phyloP scores from a whole-genome alignment of 306 rosid genomes.

The Begonia masoniana region DNA sequence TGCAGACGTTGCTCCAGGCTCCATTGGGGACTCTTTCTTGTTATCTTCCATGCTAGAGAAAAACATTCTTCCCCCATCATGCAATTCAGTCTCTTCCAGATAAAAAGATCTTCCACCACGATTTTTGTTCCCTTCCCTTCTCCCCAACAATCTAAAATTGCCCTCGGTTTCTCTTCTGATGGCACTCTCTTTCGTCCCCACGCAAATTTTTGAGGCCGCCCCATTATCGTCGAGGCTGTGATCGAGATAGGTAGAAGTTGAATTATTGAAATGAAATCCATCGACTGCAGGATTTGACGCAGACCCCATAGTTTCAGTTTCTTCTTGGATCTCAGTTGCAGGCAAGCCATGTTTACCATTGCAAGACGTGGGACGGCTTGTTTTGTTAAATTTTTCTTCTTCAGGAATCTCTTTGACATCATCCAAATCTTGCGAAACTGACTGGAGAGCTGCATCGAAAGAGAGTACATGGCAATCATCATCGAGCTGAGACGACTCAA shows the following conservation, averaged over 20 bases:
- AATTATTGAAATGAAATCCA: slow-evolving; percentile 30
- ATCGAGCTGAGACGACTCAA: slow-evolving; percentile 18
- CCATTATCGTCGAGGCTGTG: slow-evolving; percentile 37
- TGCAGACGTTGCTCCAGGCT: slow-evolving; percentile 51
- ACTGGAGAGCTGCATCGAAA: slow-evolving; percentile 74
- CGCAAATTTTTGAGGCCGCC: slow-evolving; percentile 29
- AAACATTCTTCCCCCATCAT: slow-evolving; percentile 60
- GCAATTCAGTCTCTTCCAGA: slow-evolving; percentile 54
- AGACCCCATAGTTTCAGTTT: slow-evolving; percentile 29
- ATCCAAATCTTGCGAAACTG: slow-evolving; percentile 75
- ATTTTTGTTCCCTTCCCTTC: slow-evolving; percentile 61
- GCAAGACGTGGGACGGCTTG: neutral
- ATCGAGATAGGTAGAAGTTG: slow-evolving; percentile 30
- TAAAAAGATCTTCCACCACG: slow-evolving; percentile 63
- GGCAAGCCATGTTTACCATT: too few species aligned
- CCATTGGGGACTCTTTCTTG: slow-evolving; percentile 36
- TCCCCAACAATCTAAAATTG: slow-evolving; percentile 74
- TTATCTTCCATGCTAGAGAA: slow-evolving; percentile 76
- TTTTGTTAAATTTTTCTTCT: slow-evolving; percentile 30
- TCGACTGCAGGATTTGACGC: slow-evolving; percentile 12
- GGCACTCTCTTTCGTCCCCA: slow-evolving; percentile 73
- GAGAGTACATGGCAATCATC: slow-evolving; percentile 61
- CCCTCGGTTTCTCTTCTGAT: slow-evolving; percentile 97
- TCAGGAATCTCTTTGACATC: slow-evolving; percentile 64
- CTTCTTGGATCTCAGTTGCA: slow-evolving; percentile 39